Evolutionary conservation across 1,284 basidiomycete genomes (phyloP), one percentile per base, ranked within the genome.

Genomic region (Trichosporon ovoides): DNA sequence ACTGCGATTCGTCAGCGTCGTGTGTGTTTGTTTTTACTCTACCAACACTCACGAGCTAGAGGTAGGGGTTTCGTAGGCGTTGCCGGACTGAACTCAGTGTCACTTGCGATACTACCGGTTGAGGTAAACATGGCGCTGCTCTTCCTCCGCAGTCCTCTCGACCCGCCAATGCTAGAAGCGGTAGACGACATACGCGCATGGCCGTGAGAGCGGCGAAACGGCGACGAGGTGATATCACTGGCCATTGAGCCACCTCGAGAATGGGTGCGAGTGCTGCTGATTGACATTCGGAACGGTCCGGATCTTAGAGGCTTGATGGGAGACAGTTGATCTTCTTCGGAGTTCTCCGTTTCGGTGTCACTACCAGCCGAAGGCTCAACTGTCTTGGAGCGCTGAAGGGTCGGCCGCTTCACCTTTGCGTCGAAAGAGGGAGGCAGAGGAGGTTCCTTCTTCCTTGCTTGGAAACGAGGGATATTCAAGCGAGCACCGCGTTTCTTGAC

Each of bases 101-200:
- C 59, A 51, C 61, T 61, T 24, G 57, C 66, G 36, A 74, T 67
- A 61, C 69, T 73, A 10, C 67, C 66, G n/a, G 58, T 66, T 3
- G 72, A 73, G 20, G 59, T 68, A 53, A 74, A 77, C 70, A 77
- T 69, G 12, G 67, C 60, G 43, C 74, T 76, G 7, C 73, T 69
- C 59, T 78, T 78, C 22, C 75, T 57, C n/a, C 74, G 62, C 57
- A 78, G 56, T 2, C 76, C 76, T 14, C 73, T 62, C 13, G 64
- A 61, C 7, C 61, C 61, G 22, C 65, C 64, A 37, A 64, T 66
- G 18, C 65, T 66, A 56, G 52, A 63, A 2, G 58, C 58, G 7
- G 60, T 60, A 7, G 61, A 63, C 1, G 58, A 55, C 24, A 58
- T 51, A 22, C 62, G 38, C n/a, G 51, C 43, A 52, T 65, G 53